phyloP scores from a whole-genome alignment of 2,329 filamentous ascomycete species.

The Pseudocercospora fijiensis region DNA sequence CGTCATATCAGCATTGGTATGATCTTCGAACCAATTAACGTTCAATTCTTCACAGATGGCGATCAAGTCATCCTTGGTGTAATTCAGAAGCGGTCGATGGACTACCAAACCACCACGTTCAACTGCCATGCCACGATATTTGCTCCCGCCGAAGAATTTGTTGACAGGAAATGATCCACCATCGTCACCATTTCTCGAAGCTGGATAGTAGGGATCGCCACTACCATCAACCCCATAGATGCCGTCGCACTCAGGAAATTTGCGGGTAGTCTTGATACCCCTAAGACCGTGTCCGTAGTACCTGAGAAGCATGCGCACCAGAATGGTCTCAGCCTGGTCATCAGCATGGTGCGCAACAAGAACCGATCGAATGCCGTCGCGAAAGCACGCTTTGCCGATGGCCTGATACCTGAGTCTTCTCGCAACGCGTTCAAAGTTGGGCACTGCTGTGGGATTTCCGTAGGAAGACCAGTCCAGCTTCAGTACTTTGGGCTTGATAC shows the following conservation, averaged over 20 bases:
- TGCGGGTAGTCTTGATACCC: slow-evolving; percentile 27
- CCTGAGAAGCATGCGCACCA: slow-evolving; percentile 71
- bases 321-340: slow-evolving; percentile 85
- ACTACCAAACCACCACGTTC: slow-evolving; percentile 59
- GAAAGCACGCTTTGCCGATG: slow-evolving; percentile 62
- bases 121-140: background rate
- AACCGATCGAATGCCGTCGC: slow-evolving; percentile 56
- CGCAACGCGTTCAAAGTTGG: slow-evolving; percentile 75
- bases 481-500: slow-evolving; percentile 31
- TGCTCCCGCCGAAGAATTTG: slow-evolving; percentile 3
- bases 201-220: slow-evolving; percentile 36
- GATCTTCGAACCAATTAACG: slow-evolving; percentile 78
- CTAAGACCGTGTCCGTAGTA: slow-evolving; percentile 67
- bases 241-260: slow-evolving; percentile 80
- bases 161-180: background rate
- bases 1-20: slow-evolving; percentile 74
- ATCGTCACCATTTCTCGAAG: background rate
- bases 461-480: slow-evolving; percentile 42
- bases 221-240: slow-evolving; percentile 64
- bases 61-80: slow-evolving; percentile 70
- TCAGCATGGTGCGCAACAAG: slow-evolving; percentile 85
- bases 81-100: slow-evolving; percentile 67
- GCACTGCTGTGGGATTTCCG: slow-evolving; percentile 45
- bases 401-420: slow-evolving; percentile 70
- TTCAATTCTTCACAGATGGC: slow-evolving; percentile 69